Evolutionary conservation across 495 filamentous ascomycete genomes (phyloP).

Genomic region (Daldinia concentrica): DNA sequence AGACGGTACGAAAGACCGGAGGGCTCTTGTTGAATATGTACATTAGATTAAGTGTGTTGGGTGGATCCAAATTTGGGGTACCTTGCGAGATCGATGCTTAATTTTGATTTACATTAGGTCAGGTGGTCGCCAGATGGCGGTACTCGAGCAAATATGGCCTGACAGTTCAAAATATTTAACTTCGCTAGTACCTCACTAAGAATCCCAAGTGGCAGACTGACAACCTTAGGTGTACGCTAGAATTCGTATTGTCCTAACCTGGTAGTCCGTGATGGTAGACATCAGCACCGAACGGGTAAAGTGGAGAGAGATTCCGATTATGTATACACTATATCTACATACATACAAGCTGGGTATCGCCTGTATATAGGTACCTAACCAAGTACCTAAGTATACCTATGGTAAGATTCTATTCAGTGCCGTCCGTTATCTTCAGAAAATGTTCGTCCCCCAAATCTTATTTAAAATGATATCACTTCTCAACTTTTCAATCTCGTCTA

Average conservation of each 20-base stretch:
- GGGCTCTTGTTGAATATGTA: too few species aligned
- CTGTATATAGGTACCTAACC: background rate
- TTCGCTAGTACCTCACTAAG: background rate
- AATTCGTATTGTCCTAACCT: background rate
- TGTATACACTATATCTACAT: background rate
- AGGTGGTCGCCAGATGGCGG: constrained; percentile 25
- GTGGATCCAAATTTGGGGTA: constrained; percentile 15
- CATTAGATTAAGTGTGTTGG: background rate
- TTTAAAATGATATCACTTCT: constrained; percentile 33
- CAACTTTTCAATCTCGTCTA: constrained; percentile 32
- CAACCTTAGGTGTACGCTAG: background rate
- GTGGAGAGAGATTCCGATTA: constrained; percentile 1
- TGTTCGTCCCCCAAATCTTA: constrained; percentile 2
- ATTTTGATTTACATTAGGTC: constrained; percentile 35
- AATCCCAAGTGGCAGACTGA: background rate
- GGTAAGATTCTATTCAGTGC: background rate
- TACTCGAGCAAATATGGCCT: background rate
- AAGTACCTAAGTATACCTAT: too few species aligned
- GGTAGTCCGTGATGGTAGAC: constrained; percentile 7
- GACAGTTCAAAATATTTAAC: background rate
- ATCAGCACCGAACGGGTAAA: background rate
- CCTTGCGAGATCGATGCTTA: constrained; percentile 8
- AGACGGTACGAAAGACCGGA: too few species aligned
- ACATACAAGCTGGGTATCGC: background rate
- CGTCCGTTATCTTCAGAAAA: background rate